Evolutionary conservation across 2,329 filamentous ascomycete genomes (phyloP), one percentile per base, ranked within the genome.

Genomic region (Arthroderma sp.): DNA sequence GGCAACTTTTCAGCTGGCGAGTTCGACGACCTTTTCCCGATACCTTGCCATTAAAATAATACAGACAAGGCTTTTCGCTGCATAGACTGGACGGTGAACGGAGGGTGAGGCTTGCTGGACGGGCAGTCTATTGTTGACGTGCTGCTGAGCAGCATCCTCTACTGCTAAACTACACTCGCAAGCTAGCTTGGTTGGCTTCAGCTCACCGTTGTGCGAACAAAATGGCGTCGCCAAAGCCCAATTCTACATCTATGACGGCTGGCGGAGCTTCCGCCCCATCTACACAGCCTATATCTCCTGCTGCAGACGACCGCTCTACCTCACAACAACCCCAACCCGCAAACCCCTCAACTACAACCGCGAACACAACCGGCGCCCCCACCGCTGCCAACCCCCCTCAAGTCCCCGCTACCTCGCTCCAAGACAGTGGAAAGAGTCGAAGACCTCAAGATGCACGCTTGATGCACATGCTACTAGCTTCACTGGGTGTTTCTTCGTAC

Each of bases 401-500:
- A 49, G 51, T 63, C 41, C 68, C 66, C 4, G 58, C 65, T 1
- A 70, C 65, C 11, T 70, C 67, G 0, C 51, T 68, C 4, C 62
- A 64, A 57, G 69, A 72, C 51, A 61, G 58, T 45, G 68, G 68
- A 8, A 69, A 66, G 47, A 65, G 66, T 15, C 64, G 65, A 43
- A 60, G 68, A 11, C 69, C 69, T 27, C 66, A 69, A 51, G 70
- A 72, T 52, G 66, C 70, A 37, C 68, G 70, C 22, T 58, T 72
- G 42, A 66, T 72, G 39, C 69, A 72, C 50, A 69, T 72, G 57
- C 61, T 72, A 36, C 68, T 72, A 40, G 64, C 68, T 43, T 66
- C 66, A 1, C 62, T 68, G 27, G 70, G 70, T 33, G 66, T 72
- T 38, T 67, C 61, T 10, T 62, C 68, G 9, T 72, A 72, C 55